Percentiles rank a stretch among this genome's conserved stretches.
These are phyloP conservation scores for Trichosporon faecale DNA, from an alignment of 1,284 basidiomycete species.

Conservation along the genomic window DNA sequence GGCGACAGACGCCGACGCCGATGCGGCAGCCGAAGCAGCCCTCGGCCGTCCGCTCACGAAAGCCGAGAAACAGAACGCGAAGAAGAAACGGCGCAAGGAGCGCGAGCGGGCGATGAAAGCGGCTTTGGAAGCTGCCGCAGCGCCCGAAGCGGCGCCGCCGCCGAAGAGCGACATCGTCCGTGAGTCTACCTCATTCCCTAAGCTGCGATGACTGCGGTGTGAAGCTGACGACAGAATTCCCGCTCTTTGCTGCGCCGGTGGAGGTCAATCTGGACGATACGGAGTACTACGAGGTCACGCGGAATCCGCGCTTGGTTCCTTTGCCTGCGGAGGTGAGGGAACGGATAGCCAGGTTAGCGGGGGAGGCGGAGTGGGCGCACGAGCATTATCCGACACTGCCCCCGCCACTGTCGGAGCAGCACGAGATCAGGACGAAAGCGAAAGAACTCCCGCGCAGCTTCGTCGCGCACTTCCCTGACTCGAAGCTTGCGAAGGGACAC, in stretches of 20 bases:
- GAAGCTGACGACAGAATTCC: constrained; percentile 27
- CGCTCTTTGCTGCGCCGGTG: constrained; percentile 34
- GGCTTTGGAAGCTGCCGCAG: constrained; percentile 16
- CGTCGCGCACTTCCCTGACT: background rate
- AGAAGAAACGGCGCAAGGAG: constrained; percentile 47
- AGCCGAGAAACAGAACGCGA: constrained; percentile 48
- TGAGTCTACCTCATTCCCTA: constrained; percentile 16
- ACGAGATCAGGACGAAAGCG: background rate
- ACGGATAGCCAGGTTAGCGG: constrained; percentile 10
- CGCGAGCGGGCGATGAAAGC: constrained; percentile 32
- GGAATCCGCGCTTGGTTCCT: constrained; percentile 17
- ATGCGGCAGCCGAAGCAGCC: constrained; percentile 22
- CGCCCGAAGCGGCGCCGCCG: constrained; percentile 11
- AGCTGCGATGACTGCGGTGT: background rate
- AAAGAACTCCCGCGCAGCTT: background rate
- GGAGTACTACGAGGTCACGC: constrained; percentile 29
- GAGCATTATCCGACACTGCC: background rate
- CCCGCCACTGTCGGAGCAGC: background rate
- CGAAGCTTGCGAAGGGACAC: background rate
- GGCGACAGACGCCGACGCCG: constrained; percentile 12
- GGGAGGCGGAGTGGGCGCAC: constrained; percentile 9
- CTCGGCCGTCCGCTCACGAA: constrained; percentile 39
- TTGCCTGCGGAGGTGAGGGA: background rate
- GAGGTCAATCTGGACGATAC: constrained; percentile 22
- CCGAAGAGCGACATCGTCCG: constrained; percentile 15